Base-by-base conservation (phyloP, 2,329 filamentous ascomycete species). In the Cladosporium halotolerans region DNA sequence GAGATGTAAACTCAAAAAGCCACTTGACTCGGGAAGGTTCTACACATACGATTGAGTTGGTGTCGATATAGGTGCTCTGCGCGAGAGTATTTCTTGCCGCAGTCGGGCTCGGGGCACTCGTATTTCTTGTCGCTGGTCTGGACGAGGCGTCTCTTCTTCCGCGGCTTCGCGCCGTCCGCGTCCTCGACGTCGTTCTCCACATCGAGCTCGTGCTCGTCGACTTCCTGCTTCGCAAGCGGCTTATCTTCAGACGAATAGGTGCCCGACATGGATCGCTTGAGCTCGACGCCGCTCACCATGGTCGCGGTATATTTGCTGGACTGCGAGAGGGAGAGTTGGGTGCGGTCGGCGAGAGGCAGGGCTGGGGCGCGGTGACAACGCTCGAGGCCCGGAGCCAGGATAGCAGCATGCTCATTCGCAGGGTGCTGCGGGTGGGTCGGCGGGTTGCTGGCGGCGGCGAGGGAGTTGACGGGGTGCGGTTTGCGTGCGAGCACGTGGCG, bases 21-120 rank as follows among this genome's bases (percentile, higher is more conserved):
- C 43, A n/a, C 47, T 16, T 51, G 47, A 51, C 39, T 51, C 47
- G 47, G 32, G 47, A 51, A 51, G 38, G 39, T 51, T 51, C 32
- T 11, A 14, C 43, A 76, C 83, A 70, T 77, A 90, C 87, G 93
- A 68, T 99, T 99, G 61, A 97, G 74, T 73, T 97, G 91, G 72
- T 97, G 92, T 43, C 93, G 84, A 73, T 96, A 96, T 75, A 99
- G 76, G 75, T 99, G 93, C 72, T 97, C 93, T 8, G 93, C 92
- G 67, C 93, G 82, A 23, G 92, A 96, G 70, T 99, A 99, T 68
- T 86, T 95, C 77, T 96, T 99, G 39, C 89, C 91, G 65, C 93
- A 99, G 38, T 86, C 89, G 59, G 88, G 84, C 55, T 89, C 83
- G 4, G 86, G 85, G 67, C 93, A 99, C 64, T 72, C 63, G 54